Evolutionary conservation across 2,329 filamentous ascomycete species (phyloP), one percentile per base, ranked within the genome.

Genomic region (Stemphylium vesicarium): DNA sequence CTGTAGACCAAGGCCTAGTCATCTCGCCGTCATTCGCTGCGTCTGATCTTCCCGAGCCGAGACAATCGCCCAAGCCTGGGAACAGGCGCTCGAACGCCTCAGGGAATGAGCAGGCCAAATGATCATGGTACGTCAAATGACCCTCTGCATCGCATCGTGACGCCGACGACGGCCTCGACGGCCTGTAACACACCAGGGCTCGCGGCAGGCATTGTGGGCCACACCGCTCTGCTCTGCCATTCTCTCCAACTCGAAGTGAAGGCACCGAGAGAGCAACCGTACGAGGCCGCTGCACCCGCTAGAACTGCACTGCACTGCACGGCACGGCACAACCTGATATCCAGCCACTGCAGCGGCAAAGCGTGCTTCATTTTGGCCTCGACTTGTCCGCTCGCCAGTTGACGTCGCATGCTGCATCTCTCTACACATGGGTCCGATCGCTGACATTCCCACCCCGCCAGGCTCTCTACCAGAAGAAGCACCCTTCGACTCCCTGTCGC

Each of bases 21-120:
- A 42, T 50, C 44, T 43, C 41, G 35, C 47, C 51, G 37, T 48
- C 44, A 53, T 60, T 55, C 49, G 58, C 51, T 49, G 32, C 53
- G 37, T 41, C 49, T 46, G 36, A 45, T 22, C 33, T 35, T 52
- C 50, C 57, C 59, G 57, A 62, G 37, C 58, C 54, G 56, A 63
- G 53, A 59, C 50, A 55, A 53, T 38, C 45, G 48, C 49, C 36
- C 52, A 48, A 50, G 64, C 68, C 66, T 60, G 63, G 57, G 53
- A 58, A 53, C 62, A 62, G 69, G 69, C 70, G 61, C 62, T 60
- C 61, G 62, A 35, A 57, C 56, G 56, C 56, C 53, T 54, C 56
- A 75, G 73, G 73, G 73, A 70, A 76, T 76, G 74, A 75, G 70
- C 72, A 68, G 65, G 71, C 71, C 69, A 75, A 71, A 69, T 63